Evolutionary conservation across 2,329 filamentous ascomycete genomes (phyloP).

Genomic region (Exophiala aquamarina): DNA sequence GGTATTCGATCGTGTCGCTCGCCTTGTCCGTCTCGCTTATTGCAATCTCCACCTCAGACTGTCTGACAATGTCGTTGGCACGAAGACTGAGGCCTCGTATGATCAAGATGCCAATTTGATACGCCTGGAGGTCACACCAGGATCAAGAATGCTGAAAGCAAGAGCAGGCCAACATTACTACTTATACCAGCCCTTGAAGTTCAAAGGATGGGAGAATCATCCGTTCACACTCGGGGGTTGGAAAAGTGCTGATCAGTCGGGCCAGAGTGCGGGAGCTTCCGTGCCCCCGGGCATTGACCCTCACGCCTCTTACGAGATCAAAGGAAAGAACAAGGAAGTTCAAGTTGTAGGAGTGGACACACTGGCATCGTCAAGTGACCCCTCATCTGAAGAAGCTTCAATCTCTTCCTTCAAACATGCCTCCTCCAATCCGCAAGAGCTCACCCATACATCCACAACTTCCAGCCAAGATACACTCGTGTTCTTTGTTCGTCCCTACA

Average conservation of each 20-base stretch:
- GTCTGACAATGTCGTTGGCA: conserved; percentile 31
- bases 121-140: conserved; percentile 43
- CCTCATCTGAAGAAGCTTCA: not conserved
- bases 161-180: conserved; percentile 52
- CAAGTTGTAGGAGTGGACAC: not conserved
- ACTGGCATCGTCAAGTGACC: not conserved
- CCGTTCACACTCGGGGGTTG: conserved; percentile 48
- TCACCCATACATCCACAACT: not conserved
- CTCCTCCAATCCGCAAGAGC: too few species aligned
- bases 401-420: not conserved
- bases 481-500: conserved; percentile 52
- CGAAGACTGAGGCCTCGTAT: conserved; percentile 43
- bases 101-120: conserved; percentile 45
- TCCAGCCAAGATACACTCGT: conserved; percentile 36
- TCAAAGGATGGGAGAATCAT: conserved; percentile 51
- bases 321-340: conserved; percentile 1
- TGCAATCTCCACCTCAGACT: conserved; percentile 42
- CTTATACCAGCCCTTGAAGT: conserved; percentile 46
- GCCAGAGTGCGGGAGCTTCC: not conserved
- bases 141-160: conserved; percentile 34
- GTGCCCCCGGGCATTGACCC: not conserved
- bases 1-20: conserved; percentile 46
- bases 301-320: not conserved
- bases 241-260: conserved; percentile 6
- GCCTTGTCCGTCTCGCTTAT: conserved; percentile 42